phyloP scores from a whole-genome alignment of 305 asterid species.

The Caryopteris hybrid region DNA sequence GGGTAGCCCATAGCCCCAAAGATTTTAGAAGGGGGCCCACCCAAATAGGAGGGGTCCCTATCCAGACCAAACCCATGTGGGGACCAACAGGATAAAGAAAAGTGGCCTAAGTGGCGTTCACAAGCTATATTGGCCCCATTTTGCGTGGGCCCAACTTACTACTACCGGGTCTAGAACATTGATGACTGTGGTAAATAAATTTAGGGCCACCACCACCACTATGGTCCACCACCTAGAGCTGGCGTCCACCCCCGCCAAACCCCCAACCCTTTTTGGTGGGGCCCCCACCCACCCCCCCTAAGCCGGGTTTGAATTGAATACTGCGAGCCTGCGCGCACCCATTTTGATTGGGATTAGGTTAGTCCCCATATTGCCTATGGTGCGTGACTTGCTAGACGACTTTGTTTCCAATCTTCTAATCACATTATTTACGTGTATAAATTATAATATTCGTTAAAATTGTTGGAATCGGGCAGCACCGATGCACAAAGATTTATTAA shows the following conservation, averaged over 20 bases:
- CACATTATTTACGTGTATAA: not conserved
- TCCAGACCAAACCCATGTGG: slow-evolving; percentile 39
- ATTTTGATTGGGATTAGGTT: not conserved
- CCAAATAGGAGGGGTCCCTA: slow-evolving; percentile 19
- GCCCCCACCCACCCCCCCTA: not conserved
- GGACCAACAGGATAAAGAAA: slow-evolving; percentile 20
- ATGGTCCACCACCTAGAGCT: slow-evolving; percentile 36
- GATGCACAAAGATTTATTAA: too few relatives aligned
- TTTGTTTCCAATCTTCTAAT: not conserved
- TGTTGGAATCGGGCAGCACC: too few relatives aligned
- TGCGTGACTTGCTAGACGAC: not conserved
- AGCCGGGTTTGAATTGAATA: slow-evolving; percentile 5
- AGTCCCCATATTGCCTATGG: not conserved
- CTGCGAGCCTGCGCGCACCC: too few relatives aligned
- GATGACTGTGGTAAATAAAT: slow-evolving; percentile 3
- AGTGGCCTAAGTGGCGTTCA: slow-evolving; percentile 27
- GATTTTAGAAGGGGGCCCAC: slow-evolving; percentile 6
- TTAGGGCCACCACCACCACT: slow-evolving; percentile 11
- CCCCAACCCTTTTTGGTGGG: not conserved
- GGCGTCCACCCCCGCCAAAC: slow-evolving; percentile 36
- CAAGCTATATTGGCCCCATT: slow-evolving; percentile 15
- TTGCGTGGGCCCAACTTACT: slow-evolving; percentile 22
- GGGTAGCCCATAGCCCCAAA: not conserved
- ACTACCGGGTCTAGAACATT: slow-evolving; percentile 19
- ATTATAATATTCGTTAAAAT: too few relatives aligned